Base-by-base conservation (phyloP, 108 stramenopile genomes). In the Cyclotella cryptica region DNA sequence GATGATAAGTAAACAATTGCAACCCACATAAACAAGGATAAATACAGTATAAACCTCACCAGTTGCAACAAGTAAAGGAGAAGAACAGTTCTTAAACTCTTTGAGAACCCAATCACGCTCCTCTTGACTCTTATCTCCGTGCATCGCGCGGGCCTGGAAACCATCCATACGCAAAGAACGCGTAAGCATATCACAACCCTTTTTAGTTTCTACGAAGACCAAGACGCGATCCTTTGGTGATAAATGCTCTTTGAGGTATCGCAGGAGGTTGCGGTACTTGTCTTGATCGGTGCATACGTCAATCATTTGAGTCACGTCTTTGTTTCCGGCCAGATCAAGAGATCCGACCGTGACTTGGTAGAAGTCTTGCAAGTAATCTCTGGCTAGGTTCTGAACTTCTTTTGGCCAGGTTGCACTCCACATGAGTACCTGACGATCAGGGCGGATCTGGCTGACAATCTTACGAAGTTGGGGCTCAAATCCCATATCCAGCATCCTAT, bases 321-420 rank as follows among this genome's bases (percentile, higher is more conserved):
- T 98, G 93, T 98, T 99, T 15, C 96, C 98, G 0, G 97, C 69
- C 24, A 99, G 92, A 78, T 98, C 99, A 24, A 97, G 86, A n/a
- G 96, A 97, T 18, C 99, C 99, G 53, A 99, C 98, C 3, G 94
- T 98, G 11, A 99, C 98, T 84, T 98, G 96, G 69, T 94, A 92
- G 66, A 81, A 97, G 35, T 97, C 93, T 14, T 86, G 76, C 18
- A 99, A 74, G 75, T 98, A 99, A 72, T 99, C 98, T 13, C 88
- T 83, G 10, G 99, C 98, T 29, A 99, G 85, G 42, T 74, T 75
- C 86, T 98, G 92, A 22, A 99, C 97, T 53, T 94, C 97, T 74
- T 96, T 95, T 26, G 99, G 98, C 98, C 98, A 99, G 0, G 98
- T 99, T 10, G 99, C 99, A 11, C 86, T 86, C 97, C 98, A 99